phyloP scores from a whole-genome alignment of 2,329 filamentous ascomycete species.

The Fusarium mundagurra region DNA sequence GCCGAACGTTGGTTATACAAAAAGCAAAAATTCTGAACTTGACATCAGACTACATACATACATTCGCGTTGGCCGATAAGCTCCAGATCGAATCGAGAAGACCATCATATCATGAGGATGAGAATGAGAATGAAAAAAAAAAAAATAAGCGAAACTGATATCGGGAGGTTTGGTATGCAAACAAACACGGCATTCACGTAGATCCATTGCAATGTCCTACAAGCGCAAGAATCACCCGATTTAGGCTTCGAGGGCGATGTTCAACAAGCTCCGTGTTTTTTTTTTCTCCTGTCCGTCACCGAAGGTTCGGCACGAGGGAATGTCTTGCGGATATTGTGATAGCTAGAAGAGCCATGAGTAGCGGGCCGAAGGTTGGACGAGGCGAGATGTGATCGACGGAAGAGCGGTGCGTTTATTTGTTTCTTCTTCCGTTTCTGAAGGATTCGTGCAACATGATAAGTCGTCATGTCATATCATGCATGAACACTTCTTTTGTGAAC shows the following conservation, averaged over 20 bases:
- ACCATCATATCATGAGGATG: not conserved
- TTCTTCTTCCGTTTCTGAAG: not conserved
- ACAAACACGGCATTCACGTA: not conserved
- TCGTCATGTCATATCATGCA: constrained; percentile 8
- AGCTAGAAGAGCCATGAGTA: constrained; percentile 24
- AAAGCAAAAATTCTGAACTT: not conserved
- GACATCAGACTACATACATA: not conserved
- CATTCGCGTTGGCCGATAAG: not conserved
- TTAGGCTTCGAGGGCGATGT: constrained; percentile 32
- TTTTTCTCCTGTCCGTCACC: not conserved
- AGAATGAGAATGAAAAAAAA: not conserved
- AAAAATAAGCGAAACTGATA: not conserved
- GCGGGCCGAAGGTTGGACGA: constrained; percentile 29
- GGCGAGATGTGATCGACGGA: constrained; percentile 25
- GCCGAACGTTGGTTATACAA: not conserved
- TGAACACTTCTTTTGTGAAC: not conserved
- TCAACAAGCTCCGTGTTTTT: not conserved
- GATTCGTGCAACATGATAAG: constrained; percentile 7
- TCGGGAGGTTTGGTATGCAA: constrained; percentile 4
- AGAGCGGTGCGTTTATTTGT: constrained; percentile 1
- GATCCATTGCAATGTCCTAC: constrained; percentile 13
- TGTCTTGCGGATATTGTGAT: constrained; percentile 40
- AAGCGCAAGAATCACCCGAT: constrained; percentile 41
- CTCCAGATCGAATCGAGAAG: not conserved
- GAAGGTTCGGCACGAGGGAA: constrained; percentile 33